Conservation (phyloP, 2,329 filamentous ascomycete species). For the Colletotrichum sp. region DNA sequence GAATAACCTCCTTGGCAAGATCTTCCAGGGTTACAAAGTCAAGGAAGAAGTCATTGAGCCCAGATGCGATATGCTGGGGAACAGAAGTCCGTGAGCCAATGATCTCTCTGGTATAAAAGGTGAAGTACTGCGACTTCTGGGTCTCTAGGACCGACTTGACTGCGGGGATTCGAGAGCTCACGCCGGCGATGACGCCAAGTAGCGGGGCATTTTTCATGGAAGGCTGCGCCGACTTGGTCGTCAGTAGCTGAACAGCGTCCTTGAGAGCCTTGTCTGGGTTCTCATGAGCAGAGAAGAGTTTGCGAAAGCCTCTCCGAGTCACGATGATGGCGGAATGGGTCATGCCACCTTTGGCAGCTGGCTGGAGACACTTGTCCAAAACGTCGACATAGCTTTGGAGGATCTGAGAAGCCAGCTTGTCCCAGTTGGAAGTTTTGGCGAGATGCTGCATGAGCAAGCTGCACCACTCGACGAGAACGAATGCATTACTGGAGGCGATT, state of each 20-base stretch:
- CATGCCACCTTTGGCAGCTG: slow-evolving; percentile 67
- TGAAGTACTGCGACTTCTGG: slow-evolving; percentile 75
- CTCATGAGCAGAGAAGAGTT: slow-evolving; percentile 66
- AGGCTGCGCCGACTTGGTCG: slow-evolving; percentile 69
- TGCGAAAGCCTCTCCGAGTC: slow-evolving; percentile 80
- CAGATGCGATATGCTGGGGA: slow-evolving; percentile 73
- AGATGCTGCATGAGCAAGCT: slow-evolving; percentile 78
- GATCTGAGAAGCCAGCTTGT: slow-evolving; percentile 68
- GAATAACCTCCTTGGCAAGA: slow-evolving; percentile 75
- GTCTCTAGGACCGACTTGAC: slow-evolving; percentile 67
- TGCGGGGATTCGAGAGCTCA: slow-evolving; percentile 74
- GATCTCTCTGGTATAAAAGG: slow-evolving; percentile 86
- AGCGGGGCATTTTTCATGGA: slow-evolving; percentile 76
- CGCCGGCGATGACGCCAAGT: slow-evolving; percentile 86
- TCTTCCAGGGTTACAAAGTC: slow-evolving; percentile 78
- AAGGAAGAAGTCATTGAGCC: slow-evolving; percentile 82
- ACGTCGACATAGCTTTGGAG: slow-evolving; percentile 73
- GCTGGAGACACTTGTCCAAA: slow-evolving; percentile 78
- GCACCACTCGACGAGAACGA: slow-evolving; percentile 91
- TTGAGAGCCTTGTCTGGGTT: slow-evolving; percentile 66
- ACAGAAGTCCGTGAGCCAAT: slow-evolving; percentile 78
- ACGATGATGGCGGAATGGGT: slow-evolving; percentile 77
- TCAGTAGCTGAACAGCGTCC: slow-evolving; percentile 69
- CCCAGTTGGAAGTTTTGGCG: slow-evolving; percentile 66
- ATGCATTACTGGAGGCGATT: slow-evolving; percentile 81